Base-by-base conservation (phyloP, 352 stramenopile genomes). In the Phytopythium mirpurense region DNA sequence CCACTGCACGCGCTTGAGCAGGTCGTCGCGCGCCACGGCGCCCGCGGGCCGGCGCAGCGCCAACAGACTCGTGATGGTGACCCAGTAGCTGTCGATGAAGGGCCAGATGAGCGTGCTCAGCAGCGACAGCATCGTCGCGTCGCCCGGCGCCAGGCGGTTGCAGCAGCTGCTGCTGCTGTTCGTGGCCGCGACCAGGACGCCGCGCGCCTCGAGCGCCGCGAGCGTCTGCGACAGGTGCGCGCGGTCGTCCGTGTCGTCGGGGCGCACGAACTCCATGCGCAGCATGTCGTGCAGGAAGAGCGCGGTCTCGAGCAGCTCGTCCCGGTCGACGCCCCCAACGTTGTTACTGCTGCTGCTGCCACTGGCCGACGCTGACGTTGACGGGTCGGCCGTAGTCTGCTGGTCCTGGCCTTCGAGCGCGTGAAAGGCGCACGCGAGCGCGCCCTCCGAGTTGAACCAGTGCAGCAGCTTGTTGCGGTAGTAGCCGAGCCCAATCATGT, bases 391-490 rank as follows among this genome's bases (percentile, higher is more conserved):
- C n/a, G n/a, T n/a, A n/a, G n/a, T 50, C 43, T 46, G 51, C 37
- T 45, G 38, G 10, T 29, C 19, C 29, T 9, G 29, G 38, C 12
- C 45, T 8, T 77, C 73, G 53, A 91, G 55, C 24, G 82, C 79
- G 59, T 90, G 76, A 48, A 78, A 91, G 3, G 82, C 79, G 61
- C 79, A 90, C 14, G 82, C 79, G 19, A 91, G 23, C n/a, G 90
- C 77, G 41, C 81, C 83, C 48, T 94, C 83, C 18, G 63, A 66
- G 62, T 86, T 83, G 59, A 94, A 94, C 83, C 80, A 91, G 64
- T 94, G 83, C 51, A 94, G 57, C 19, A 94, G 59, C 57, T 94
- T 94, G 64, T 94, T 94, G 61, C 83, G 79, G 66, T 94, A 94
- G 59, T 91, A 90, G 12, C 83, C 83, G 2, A 94, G 66, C 4